Percentiles rank a stretch among this genome's conserved stretches.
Evolutionary conservation across 768 basidiomycete genomes (phyloP).

Genomic region (Lentinula raphanica): DNA sequence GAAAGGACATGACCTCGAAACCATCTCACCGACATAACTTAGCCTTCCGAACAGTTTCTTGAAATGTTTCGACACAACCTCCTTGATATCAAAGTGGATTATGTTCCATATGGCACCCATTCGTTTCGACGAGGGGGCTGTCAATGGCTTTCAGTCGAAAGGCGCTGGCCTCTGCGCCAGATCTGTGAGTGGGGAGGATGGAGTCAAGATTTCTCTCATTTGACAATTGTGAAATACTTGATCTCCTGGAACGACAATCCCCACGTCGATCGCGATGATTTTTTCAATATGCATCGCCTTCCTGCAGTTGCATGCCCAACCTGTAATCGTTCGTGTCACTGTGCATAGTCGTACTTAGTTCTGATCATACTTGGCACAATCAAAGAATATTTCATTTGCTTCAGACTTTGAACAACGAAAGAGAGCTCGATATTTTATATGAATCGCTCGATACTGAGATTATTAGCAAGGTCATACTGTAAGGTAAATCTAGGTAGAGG

Average conservation of each 20-base stretch:
- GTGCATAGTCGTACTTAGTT: not conserved
- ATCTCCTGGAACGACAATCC: no score
- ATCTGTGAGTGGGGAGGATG: no score
- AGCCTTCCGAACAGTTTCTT: slow-evolving; percentile 20
- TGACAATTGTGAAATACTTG: no score
- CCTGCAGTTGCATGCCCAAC: slow-evolving; percentile 10
- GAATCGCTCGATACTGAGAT: no score
- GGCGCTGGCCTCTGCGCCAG: slow-evolving; percentile 23
- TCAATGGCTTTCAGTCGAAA: slow-evolving; percentile 22
- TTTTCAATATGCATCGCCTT: slow-evolving; percentile 15
- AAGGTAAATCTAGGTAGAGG: no score
- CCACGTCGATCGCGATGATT: no score
- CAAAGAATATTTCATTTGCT: not conserved
- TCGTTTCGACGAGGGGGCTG: slow-evolving; percentile 24
- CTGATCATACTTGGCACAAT: no score
- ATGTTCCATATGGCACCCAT: slow-evolving; percentile 21
- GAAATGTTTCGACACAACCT: slow-evolving; percentile 22
- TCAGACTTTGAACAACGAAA: no score
- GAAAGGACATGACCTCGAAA: not conserved
- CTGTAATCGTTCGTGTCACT: slow-evolving; percentile 19
- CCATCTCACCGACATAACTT: not conserved
- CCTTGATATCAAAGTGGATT: slow-evolving; percentile 22
- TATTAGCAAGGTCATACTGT: no score
- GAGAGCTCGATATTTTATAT: no score
- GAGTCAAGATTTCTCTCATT: no score